These are phyloP conservation scores for Fusarium sp. DNA, from an alignment of 2,329 filamentous ascomycete species.

Conservation along the genomic window DNA sequence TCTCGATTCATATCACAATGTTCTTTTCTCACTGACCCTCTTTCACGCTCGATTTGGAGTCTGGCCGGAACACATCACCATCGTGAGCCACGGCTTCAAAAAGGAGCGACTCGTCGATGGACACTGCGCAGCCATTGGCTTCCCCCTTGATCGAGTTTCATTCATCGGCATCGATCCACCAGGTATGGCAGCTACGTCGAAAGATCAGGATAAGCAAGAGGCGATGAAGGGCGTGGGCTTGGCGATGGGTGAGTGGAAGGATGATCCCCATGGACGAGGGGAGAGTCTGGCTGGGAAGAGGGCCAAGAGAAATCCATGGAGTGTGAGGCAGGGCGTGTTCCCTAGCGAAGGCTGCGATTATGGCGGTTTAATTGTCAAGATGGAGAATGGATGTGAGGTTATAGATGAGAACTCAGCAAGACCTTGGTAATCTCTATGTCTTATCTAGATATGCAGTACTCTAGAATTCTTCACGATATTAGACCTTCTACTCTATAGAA, in stretches of 20 bases:
- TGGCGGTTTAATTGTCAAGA: conserved; percentile 54
- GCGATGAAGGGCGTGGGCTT: conserved; percentile 56
- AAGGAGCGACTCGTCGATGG: conserved; percentile 68
- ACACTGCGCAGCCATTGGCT: conserved; percentile 72
- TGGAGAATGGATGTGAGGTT: conserved; percentile 52
- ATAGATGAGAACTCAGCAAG: conserved; percentile 53
- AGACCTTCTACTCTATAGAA: conserved; percentile 31
- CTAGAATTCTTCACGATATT: conserved; percentile 1
- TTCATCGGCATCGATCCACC: conserved; percentile 75
- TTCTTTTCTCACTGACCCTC: conserved; percentile 75
- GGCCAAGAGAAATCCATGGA: conserved; percentile 61
- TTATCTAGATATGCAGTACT: not conserved
- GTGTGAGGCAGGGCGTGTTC: conserved; percentile 58
- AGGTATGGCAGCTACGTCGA: conserved; percentile 50
- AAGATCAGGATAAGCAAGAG: conserved; percentile 49
- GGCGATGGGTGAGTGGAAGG: conserved; percentile 61
- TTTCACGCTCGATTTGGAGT: conserved; percentile 55
- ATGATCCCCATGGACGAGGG: conserved; percentile 64
- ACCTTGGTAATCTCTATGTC: conserved; percentile 52
- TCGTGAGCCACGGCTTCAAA: conserved; percentile 79
- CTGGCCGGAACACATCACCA: conserved; percentile 69
- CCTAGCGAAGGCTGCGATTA: conserved; percentile 46
- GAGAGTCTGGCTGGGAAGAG: conserved; percentile 60
- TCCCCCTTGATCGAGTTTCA: conserved; percentile 56
- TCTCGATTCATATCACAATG: conserved; percentile 86